Evolutionary conservation across 306 rosid species (phyloP).

Genomic region (Vigna mungo): DNA sequence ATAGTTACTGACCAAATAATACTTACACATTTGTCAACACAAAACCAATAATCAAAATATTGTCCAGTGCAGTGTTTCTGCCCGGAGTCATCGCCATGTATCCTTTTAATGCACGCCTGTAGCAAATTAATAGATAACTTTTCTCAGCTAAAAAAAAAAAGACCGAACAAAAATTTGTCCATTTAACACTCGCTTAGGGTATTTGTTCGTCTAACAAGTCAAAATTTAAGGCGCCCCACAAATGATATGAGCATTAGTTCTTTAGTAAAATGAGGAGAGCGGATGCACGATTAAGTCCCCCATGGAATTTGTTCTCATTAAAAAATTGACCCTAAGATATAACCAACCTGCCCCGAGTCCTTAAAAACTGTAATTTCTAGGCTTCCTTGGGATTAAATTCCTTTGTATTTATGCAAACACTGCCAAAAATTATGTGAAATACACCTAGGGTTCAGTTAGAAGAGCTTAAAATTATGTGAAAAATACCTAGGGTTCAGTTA

Average conservation of each 20-base stretch:
- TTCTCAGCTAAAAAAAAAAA: conserved; percentile 14
- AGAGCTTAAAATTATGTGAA: not conserved
- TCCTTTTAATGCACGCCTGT: conserved; percentile 89
- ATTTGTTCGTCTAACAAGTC: not conserved
- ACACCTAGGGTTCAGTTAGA: not conserved
- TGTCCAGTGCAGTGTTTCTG: conserved; percentile 99
- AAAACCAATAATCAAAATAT: conserved; percentile 92
- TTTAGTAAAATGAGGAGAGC: not conserved
- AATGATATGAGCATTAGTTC: not conserved
- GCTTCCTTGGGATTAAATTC: conserved; percentile 8
- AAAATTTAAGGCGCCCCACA: conserved; percentile 1
- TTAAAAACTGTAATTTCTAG: not conserved
- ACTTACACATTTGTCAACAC: conserved; percentile 98
- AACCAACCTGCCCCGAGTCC: not conserved
- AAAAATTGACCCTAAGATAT: conserved; percentile 8
- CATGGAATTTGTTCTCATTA: not conserved
- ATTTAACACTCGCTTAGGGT: not conserved
- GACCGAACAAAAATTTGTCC: conserved; percentile 14
- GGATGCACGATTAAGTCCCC: not conserved
- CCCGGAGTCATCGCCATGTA: conserved; percentile 79
- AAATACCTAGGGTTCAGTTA: not conserved
- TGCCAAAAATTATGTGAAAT: not conserved
- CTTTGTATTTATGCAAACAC: not conserved
- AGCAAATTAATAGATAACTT: conserved; percentile 40
- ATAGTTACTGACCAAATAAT: conserved; percentile 2